These are phyloP conservation scores for Gossypium herbaceum DNA, from an alignment of 345 rosid genomes.

Conservation along the genomic window DNA sequence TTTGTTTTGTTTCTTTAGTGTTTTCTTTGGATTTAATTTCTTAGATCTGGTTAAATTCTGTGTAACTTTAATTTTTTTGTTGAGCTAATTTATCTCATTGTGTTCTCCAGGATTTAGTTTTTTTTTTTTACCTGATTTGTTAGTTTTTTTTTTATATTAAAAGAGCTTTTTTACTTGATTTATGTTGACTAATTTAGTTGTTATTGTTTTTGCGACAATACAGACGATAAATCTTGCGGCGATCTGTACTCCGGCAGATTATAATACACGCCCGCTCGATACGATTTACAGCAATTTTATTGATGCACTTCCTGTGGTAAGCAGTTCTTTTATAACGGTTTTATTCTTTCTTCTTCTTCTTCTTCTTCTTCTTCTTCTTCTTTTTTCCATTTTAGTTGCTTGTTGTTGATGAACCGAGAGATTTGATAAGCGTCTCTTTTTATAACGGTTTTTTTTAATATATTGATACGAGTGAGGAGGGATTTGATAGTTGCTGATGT, in stretches of 20 bases:
- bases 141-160: background rate
- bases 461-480: background rate
- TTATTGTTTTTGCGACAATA: conserved; percentile 11
- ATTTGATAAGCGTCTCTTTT: background rate
- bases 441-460: background rate
- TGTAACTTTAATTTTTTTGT: background rate
- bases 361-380: background rate
- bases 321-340: conserved; percentile 17
- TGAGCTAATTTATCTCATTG: background rate
- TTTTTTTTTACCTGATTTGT: background rate
- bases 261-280: conserved; percentile 96
- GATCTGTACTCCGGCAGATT: conserved; percentile 99
- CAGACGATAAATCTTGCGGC: conserved; percentile 95
- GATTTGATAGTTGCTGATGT: conserved; percentile 15
- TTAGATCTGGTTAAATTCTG: conserved; percentile 11
- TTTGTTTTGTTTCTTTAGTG: no score
- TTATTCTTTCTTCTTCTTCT: background rate
- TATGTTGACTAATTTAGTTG: background rate
- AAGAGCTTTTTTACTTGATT: background rate
- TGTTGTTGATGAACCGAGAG: background rate
- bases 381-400: background rate
- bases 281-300: conserved; percentile 97
- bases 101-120: background rate
- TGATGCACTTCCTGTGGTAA: conserved; percentile 97
- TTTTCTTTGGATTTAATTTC: background rate